Conservation (phyloP, 2,329 filamentous ascomycete species). For the Talaromyces funiculosus region DNA sequence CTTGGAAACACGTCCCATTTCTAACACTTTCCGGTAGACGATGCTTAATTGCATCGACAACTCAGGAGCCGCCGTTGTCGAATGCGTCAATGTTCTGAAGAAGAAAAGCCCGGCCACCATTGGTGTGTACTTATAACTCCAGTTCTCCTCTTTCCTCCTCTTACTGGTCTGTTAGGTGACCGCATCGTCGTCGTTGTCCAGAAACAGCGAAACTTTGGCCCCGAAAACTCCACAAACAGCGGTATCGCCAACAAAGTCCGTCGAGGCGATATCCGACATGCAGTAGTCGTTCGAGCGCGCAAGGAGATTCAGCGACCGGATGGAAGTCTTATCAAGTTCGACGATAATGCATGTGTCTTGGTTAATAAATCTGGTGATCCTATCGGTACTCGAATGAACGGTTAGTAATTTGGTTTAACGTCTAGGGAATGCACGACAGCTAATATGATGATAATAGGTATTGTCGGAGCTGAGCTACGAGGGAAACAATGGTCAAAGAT, state of each 20-base stretch:
- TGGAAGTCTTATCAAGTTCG: conserved; percentile 85
- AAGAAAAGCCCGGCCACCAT: conserved; percentile 82
- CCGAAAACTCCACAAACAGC: conserved; percentile 65
- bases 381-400: conserved; percentile 85
- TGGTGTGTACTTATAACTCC: conserved; percentile 66
- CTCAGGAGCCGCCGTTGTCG: conserved; percentile 93
- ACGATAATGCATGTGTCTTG: conserved; percentile 96
- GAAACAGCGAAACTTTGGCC: conserved; percentile 76
- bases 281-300: conserved; percentile 84
- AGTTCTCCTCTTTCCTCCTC: too few relatives aligned
- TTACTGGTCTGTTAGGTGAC: conserved; percentile 58
- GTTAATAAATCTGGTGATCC: conserved; percentile 97
- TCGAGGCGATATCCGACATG: conserved; percentile 92
- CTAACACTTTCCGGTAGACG: conserved; percentile 53
- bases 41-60: conserved; percentile 99
- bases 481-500: conserved; percentile 98
- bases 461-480: conserved; percentile 84
- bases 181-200: conserved; percentile 96
- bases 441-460: conserved; percentile 46
- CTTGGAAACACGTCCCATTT: background rate
- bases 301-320: conserved; percentile 84
- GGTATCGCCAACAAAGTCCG: conserved; percentile 88
- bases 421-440: conserved; percentile 14
- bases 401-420: conserved; percentile 36
- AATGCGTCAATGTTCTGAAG: conserved; percentile 88